Evolutionary conservation across 345 rosid species (phyloP).

Genomic region (Rhizophora mangle): DNA sequence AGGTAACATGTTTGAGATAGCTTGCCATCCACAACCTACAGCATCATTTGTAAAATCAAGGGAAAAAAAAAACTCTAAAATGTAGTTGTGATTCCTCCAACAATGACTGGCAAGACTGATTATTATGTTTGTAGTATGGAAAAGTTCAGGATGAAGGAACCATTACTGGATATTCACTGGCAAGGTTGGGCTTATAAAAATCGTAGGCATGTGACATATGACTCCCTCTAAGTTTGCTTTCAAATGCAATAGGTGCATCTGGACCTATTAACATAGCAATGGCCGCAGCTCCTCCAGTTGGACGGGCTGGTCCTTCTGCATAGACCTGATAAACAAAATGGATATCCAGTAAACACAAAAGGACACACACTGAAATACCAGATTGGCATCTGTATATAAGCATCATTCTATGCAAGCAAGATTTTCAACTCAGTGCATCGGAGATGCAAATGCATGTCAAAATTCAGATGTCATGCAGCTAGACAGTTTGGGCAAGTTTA

Average conservation of each 20-base stretch:
- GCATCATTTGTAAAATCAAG: conserved; percentile 8
- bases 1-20: conserved; percentile 99
- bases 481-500: not conserved
- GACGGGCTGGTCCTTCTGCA: conserved; percentile 99
- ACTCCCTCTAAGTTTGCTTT: conserved; percentile 92
- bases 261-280: conserved; percentile 93
- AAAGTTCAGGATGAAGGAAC: not conserved
- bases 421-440: not conserved
- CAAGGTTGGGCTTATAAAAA: conserved; percentile 98
- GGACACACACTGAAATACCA: not conserved
- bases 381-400: not conserved
- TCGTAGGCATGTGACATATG: conserved; percentile 98
- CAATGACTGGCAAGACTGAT: not conserved
- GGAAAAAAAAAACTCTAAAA: not conserved
- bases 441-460: conserved; percentile 11
- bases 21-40: conserved; percentile 98
- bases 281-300: conserved; percentile 99
- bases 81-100: not conserved
- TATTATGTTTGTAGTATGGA: no score
- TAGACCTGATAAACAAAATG: conserved; percentile 65
- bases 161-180: conserved; percentile 98
- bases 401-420: not conserved
- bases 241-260: conserved; percentile 87
- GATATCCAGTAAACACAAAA: conserved; percentile 12
- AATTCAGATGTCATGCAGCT: not conserved